Evolutionary conservation across 495 filamentous ascomycete genomes (phyloP), one percentile per base, ranked within the genome.

Genomic region (Neurospora sublineolata): DNA sequence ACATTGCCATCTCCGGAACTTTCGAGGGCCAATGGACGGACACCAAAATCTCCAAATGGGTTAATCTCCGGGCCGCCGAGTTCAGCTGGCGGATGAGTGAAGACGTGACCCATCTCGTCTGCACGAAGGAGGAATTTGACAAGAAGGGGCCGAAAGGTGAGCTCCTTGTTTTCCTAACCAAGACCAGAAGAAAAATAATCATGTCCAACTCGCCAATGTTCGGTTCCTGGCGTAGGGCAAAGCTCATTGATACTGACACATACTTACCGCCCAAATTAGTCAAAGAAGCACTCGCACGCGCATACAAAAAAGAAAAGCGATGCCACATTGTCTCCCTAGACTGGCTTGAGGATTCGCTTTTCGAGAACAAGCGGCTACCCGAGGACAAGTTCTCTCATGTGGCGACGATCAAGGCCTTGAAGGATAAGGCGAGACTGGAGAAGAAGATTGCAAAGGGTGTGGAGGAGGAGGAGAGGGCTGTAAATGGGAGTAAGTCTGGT

Each of bases 351-450:
- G 80, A 81, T 23, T 82, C 77, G 1, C 75, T 79, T 12, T 40
- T 64, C 8, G 52, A 67, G 11, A 60, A 68, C 2, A 70, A 44
- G 27, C 68, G 72, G 38, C 40, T 78, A 52, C 69, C 74, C 1
- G 78, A 78, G 71, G 42, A 58, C 1, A 46, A 64, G 7, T 82
- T 73, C 72, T 77, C 73, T 1, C 73, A 80, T 23, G 64, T 73
- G n/a, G 44, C 70, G 1, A 67, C 60, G 30, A 69, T 76, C 38
- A 69, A 72, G 67, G 72, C 68, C 46, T 42, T 77, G 64, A 72
- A 69, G 1, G 64, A 74, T 41, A 68, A 71, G 40, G 84, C 88
- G 71, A 86, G 83, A 81, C 72, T 80, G 83, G 76, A 86, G 83
- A 42, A 81, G 84, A 72, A 41, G 58, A 11, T 71, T 10, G 11